Percentiles rank a stretch among this genome's conserved stretches.
These are phyloP conservation scores for Aspergillus sparsus DNA, from an alignment of 495 filamentous ascomycete species.

Conservation along the genomic window DNA sequence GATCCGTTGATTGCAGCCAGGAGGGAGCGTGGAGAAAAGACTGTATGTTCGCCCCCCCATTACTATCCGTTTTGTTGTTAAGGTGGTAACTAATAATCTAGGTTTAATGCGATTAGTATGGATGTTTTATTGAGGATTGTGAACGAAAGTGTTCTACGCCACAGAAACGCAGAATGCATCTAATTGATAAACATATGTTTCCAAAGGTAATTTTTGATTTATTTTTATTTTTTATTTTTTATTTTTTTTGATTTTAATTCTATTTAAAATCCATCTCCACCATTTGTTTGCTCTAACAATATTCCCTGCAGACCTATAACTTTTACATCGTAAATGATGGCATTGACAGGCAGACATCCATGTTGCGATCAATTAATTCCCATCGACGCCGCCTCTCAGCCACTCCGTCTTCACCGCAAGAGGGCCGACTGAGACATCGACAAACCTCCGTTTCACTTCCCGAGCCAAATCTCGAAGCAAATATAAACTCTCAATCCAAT, in stretches of 20 bases:
- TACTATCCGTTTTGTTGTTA: background rate
- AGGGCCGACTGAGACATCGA: conserved; percentile 41
- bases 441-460: conserved; percentile 38
- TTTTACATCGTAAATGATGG: conserved; percentile 86
- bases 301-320: conserved; percentile 66
- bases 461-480: conserved; percentile 10
- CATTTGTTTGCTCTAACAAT: conserved; percentile 2
- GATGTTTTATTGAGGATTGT: conserved; percentile 86
- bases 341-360: conserved; percentile 77
- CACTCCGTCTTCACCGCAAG: conserved; percentile 42
- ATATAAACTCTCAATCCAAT: conserved; percentile 4
- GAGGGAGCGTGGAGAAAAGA: conserved; percentile 80
- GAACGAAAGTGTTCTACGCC: conserved; percentile 82
- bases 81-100: background rate
- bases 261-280: background rate
- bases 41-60: conserved; percentile 51
- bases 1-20: conserved; percentile 73
- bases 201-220: conserved; percentile 56
- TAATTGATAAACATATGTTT: conserved; percentile 94
- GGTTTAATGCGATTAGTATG: conserved; percentile 55
- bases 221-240: background rate
- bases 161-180: conserved; percentile 79
- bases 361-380: conserved; percentile 57
- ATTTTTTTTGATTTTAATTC: too few relatives aligned
- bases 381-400: conserved; percentile 55